A percentile compares a stretch with the other conserved stretches of the same genome.
These are phyloP conservation scores for Xerocomus minutiporus DNA, from an alignment of 1,284 basidiomycete species.

Conservation along the genomic window DNA sequence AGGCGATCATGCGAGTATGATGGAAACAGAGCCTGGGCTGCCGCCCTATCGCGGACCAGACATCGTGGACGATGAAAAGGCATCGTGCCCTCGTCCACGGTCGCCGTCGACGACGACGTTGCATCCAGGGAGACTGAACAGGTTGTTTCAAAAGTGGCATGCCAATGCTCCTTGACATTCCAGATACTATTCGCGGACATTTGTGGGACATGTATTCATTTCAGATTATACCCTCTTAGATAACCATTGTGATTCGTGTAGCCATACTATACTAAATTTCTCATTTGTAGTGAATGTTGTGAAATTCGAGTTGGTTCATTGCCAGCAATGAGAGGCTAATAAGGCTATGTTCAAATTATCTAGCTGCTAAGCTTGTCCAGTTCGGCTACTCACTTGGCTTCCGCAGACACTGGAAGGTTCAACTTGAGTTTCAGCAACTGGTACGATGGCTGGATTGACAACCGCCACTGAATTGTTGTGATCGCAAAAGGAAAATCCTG, in stretches of 20 bases:
- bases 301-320: background rate
- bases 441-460: too few species aligned
- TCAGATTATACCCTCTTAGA: background rate
- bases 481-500: conserved; percentile 1
- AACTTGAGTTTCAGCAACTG: too few species aligned
- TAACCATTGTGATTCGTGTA: background rate
- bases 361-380: background rate
- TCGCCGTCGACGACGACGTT: background rate
- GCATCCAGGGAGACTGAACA: conserved; percentile 15
- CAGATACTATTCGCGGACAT: background rate
- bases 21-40: conserved; percentile 7
- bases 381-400: background rate
- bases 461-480: background rate
- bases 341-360: background rate
- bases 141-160: conserved; percentile 18
- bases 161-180: background rate
- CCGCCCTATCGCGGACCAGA: conserved; percentile 14
- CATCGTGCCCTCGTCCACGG: background rate
- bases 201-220: background rate
- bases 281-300: background rate
- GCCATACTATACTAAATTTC: background rate
- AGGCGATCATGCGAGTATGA: background rate
- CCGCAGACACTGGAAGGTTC: too few species aligned
- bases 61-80: conserved; percentile 15
- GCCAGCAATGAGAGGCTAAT: too few species aligned